A percentile compares a stretch with the other conserved stretches of the same genome.
phyloP scores from a whole-genome alignment of 164 flowering plant genomes.

The Umbilicus rupestris region DNA sequence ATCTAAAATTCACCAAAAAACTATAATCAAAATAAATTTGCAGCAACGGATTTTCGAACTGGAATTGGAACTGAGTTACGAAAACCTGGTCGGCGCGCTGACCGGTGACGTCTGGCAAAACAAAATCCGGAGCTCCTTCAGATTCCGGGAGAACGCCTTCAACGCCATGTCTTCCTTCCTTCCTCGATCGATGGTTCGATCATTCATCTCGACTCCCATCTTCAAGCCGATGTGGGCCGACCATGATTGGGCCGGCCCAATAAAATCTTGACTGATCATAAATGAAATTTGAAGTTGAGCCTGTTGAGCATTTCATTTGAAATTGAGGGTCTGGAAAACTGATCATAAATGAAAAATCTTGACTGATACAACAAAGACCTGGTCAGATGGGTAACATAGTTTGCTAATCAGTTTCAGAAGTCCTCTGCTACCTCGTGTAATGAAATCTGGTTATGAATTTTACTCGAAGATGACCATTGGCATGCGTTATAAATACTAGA shows the following conservation, averaged over 20 bases:
- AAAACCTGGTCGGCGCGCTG: conserved; percentile 55
- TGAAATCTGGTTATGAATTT: neutral
- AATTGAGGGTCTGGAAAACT: no score
- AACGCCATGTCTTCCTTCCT: conserved; percentile 25
- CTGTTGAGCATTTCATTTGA: no score
- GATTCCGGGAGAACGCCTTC: conserved; percentile 30
- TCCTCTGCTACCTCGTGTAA: neutral
- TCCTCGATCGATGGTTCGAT: neutral
- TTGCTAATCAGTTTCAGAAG: neutral
- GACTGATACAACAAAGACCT: neutral
- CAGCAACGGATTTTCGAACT: neutral
- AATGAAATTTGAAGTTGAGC: no score
- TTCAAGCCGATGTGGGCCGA: no score
- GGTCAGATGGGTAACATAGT: neutral
- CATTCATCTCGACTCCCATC: no score
- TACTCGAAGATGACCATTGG: neutral
- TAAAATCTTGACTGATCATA: no score
- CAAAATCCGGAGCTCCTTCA: conserved; percentile 71
- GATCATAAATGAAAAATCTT: no score
- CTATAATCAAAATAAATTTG: neutral
- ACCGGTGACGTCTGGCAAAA: conserved; percentile 73
- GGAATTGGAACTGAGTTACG: neutral
- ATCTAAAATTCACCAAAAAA: conserved; percentile 21
- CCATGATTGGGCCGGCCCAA: no score
- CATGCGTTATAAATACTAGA: conserved; percentile 25